Base-by-base conservation (phyloP, 805 yeast genomes). In the Hanseniaspora jakobsenii region DNA sequence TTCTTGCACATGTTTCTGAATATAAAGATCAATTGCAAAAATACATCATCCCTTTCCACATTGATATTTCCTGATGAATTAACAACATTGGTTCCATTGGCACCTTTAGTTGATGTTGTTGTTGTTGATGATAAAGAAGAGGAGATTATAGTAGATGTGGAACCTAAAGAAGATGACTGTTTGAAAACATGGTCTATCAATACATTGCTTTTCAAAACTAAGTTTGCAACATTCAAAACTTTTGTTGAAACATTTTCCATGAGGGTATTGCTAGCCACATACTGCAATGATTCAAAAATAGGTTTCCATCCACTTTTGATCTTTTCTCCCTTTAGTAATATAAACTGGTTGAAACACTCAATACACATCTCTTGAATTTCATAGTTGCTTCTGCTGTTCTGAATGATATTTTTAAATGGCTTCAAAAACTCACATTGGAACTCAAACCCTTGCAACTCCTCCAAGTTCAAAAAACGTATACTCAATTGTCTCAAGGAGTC, bases 291-390 rank as follows among this genome's bases (percentile, higher is more conserved):
- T 21, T 77, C 81, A 55, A 91, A 76, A 44, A 93, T 78, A 0
- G 97, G 78, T 49, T 74, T 75, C 99, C 99, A 91, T 36, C 99
- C 99, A 16, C 96, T 86, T 57, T 76, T 79, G 51, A 91, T 81
- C 47, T 74, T 71, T 13, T 64, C 66, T 3, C 87, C 75, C 54
- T 85, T 81, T 21, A 85, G 77, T 50, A 75, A 66, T 31, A 91
- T 76, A 78, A 93, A 79, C 56, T 85, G 89, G 51, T 78, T 75
- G 53, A 89, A 72, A 62, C 95, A 87, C 52, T 87, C 95, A 48
- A 91, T 67, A 7, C 84, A 86, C 86, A 89, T 77, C 46, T 82
- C 91, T 56, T 81, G 82, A 22, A 86, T 89, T 43, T 78, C 81
- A 8, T 70, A 59, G 24, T 79, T 75, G 12, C 69, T 69, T 50